Conservation (phyloP, 1,284 basidiomycete genomes). For the Moniliella sp. region DNA sequence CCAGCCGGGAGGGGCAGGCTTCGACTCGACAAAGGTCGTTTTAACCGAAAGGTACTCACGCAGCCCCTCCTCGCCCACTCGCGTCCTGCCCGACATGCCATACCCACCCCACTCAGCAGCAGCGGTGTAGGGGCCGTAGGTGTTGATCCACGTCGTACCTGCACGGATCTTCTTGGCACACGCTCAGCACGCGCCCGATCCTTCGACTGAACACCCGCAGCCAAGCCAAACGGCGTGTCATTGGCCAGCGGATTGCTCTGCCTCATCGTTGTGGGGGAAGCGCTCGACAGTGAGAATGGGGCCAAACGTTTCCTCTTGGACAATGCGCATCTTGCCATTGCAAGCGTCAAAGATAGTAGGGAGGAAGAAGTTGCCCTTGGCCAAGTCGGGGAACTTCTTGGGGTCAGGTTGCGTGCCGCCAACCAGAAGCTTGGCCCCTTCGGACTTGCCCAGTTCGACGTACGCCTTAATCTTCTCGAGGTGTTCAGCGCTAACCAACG, state of each 20-base stretch:
- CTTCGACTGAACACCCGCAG: conserved; percentile 24
- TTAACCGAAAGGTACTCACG: conserved; percentile 29
- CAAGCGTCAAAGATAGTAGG: conserved; percentile 30
- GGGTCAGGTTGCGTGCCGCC: conserved; percentile 24
- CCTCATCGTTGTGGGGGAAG: conserved; percentile 28
- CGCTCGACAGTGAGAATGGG: conserved; percentile 31
- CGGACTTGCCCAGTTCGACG: conserved; percentile 14
- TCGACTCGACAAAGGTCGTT: conserved; percentile 26
- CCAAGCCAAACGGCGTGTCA: conserved; percentile 31
- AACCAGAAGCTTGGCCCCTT: conserved; percentile 22
- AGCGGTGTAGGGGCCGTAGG: conserved; percentile 25
- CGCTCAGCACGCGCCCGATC: conserved; percentile 13
- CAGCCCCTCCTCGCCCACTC: conserved; percentile 28
- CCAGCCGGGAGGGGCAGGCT: conserved; percentile 18
- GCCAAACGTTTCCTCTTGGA: conserved; percentile 30
- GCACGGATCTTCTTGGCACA: conserved; percentile 23
- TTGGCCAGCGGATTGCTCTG: conserved; percentile 22
- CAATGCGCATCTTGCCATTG: conserved; percentile 30
- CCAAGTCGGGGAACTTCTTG: conserved; percentile 12
- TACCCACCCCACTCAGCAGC: conserved; percentile 32
- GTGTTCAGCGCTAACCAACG: conserved; percentile 25
- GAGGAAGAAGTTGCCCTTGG: conserved; percentile 30
- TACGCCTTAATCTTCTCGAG: conserved; percentile 22
- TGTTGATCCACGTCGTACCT: conserved; percentile 31
- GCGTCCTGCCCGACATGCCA: conserved; percentile 26